These are phyloP conservation scores for Chaetoceros tenuissimus DNA, from an alignment of 108 stramenopile species.

Conservation along the genomic window DNA sequence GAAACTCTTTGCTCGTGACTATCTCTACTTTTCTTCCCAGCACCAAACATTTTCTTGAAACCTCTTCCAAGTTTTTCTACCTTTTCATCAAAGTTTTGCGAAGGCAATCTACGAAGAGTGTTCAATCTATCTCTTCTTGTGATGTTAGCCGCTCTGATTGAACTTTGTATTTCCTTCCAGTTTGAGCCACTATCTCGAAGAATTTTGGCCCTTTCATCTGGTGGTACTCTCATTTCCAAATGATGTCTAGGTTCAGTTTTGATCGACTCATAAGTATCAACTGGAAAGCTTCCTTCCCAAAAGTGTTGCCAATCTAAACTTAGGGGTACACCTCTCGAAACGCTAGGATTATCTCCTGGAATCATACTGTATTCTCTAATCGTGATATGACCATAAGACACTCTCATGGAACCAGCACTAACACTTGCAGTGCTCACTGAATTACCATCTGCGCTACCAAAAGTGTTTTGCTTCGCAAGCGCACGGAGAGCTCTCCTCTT, in stretches of 20 bases:
- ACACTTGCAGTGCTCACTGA: conserved; percentile 9
- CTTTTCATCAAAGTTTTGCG: neutral
- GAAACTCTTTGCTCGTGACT: too few species aligned
- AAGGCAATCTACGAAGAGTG: conserved; percentile 5
- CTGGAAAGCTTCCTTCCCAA: neutral
- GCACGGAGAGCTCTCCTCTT: too few species aligned
- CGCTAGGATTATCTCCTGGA: conserved; percentile 5
- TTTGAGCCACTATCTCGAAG: conserved; percentile 10
- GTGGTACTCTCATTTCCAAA: conserved; percentile 21
- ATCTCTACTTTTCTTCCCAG: neutral
- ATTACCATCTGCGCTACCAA: too few species aligned
- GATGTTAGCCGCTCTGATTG: conserved; percentile 15
- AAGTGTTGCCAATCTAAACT: conserved; percentile 17
- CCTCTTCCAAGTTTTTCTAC: neutral
- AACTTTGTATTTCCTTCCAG: conserved; percentile 8
- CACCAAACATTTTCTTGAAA: neutral
- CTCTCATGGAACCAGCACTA: conserved; percentile 4
- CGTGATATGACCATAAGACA: conserved; percentile 16
- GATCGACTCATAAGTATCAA: conserved; percentile 18
- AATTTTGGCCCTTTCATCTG: conserved; percentile 7
- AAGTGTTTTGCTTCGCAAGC: too few species aligned
- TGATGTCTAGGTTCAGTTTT: conserved; percentile 6
- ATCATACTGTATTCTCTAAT: conserved; percentile 6
- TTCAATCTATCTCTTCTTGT: conserved; percentile 9
- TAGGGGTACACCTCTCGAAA: conserved; percentile 7